Evolutionary conservation across 2,329 filamentous ascomycete genomes (phyloP), one percentile per base, ranked within the genome.

Genomic region (Aspergillus jensenii): DNA sequence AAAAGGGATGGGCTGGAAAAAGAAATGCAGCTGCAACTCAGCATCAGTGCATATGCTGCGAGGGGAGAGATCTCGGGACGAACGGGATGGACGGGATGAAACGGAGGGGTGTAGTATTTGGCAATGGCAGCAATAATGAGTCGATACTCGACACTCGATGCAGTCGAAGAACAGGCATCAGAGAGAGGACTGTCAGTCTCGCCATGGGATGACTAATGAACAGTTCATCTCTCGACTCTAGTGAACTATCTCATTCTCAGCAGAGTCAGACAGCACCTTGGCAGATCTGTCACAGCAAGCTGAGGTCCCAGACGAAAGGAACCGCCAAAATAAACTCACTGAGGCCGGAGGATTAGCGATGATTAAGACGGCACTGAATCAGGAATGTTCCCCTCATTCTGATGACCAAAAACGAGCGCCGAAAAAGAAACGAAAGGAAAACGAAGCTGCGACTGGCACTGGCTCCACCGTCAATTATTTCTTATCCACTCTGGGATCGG

Each of bases 201-300:
- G 27, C 9, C 27, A 31, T 31, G 27, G 27, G 27, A 31, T 31
- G 27, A 9, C 27, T 8, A 8, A 44, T 48, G 55, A 55, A 56
- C 46, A 49, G 55, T 59, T 55, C 52, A 47, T 52, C 43, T 31
- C 52, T 44, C 31, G 21, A 21, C 21, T 21, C 21, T 21, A 3
- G 21, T 21, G 21, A 21, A 21, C 21, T 21, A 21, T 21, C 21
- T 21, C 21, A 21, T 21, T 21, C 21, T 21, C 21, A 21, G 21
- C 21, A 21, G 21, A 21, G 21, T 4, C 21, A 21, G 21, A 21
- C 21, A 31, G 9, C 27, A 31, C 27, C 61, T 65, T 65, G 62
- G 62, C 65, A 46, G 65, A 66, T 65, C 66, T 69, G 65, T 69
- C 66, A 68, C 60, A 44, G 60, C 35, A 37, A 37, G 35, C 35